Percentiles rank a stretch among this genome's conserved stretches.
These are phyloP conservation scores for Dactylellina drechsleri DNA, from an alignment of 2,329 filamentous ascomycete species.

Conservation along the genomic window DNA sequence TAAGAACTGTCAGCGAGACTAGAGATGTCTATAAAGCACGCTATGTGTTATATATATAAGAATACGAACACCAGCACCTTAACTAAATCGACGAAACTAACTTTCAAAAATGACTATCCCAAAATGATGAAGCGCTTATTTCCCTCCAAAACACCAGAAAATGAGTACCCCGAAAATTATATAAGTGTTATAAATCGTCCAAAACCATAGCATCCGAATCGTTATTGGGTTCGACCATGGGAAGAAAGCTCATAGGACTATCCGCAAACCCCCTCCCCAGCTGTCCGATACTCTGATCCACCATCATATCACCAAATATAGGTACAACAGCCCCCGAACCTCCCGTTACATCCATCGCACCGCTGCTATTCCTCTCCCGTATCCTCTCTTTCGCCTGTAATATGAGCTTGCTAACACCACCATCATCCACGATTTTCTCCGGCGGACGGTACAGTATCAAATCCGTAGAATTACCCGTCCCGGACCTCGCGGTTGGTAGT, in stretches of 20 bases:
- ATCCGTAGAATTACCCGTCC: slow-evolving; percentile 54
- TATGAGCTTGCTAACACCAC: slow-evolving; percentile 83
- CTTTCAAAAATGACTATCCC: background rate
- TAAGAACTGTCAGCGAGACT: no score
- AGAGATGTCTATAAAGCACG: background rate
- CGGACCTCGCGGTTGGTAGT: slow-evolving; percentile 66
- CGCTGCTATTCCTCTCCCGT: slow-evolving; percentile 68
- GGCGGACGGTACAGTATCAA: slow-evolving; percentile 86
- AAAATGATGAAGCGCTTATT: no score
- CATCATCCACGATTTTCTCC: slow-evolving; percentile 77
- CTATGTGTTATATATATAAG: background rate
- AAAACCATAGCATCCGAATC: slow-evolving; percentile 76
- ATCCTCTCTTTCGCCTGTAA: slow-evolving; percentile 78
- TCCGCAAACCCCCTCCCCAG: slow-evolving; percentile 56
- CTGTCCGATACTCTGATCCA: slow-evolving; percentile 30
- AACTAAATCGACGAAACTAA: background rate
- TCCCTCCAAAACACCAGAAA: background rate
- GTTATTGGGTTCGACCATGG: slow-evolving; percentile 55
- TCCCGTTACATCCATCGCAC: slow-evolving; percentile 44
- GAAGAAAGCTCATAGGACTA: slow-evolving; percentile 56
- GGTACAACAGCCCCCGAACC: slow-evolving; percentile 9
- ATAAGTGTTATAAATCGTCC: slow-evolving; percentile 61
- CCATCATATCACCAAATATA: slow-evolving; percentile 23
- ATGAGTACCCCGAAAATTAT: background rate
- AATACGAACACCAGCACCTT: background rate